Evolutionary conservation across 75 land plant species (phyloP), one percentile per base, ranked within the genome.

Genomic region (Adiantum capillusveneris): DNA sequence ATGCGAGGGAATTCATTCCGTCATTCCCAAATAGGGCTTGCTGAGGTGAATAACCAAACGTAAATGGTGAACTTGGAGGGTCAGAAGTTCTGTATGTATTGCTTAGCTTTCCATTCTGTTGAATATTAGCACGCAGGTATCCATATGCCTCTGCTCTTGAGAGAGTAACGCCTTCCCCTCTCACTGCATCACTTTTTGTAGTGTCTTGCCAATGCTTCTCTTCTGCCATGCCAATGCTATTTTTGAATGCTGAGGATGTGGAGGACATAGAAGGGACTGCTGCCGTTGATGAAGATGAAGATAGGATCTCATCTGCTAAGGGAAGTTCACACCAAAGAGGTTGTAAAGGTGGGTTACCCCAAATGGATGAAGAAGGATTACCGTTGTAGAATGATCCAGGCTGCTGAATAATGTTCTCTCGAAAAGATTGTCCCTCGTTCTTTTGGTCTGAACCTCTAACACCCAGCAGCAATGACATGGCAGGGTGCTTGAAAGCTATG

Each of bases 391-490:
- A 45, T 2, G 58, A 48, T 12, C 53, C 53, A 27, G 64, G 64
- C 64, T 62, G 64, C 24, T 62, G 58, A 6, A 20, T 25, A 13
- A 62, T 62, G 20, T 54, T 41, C 18, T 62, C 64, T 6, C 64
- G 24, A 3, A 59, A 12, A 28, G 44, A 1, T 59, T 25, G 31
- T 31, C 43, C 52, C 24, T 62, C 64, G 26, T 25, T 62, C 5
- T 62, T 54, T 7, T 54, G 3, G 13, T 17, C 41, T 25, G 36
- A 54, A 19, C 64, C 53, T 29, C 64, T 44, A 57, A 27, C 6
- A 2, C 53, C 64, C 5, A 62, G 31, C 50, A 62, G 53, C 54
- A 62, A 20, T 25, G 64, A 58, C 60, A 58, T 58, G 60, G 37
- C 37, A 34, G 37, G 9, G 37, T n/a, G n/a, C n/a, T n/a, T n/a